Conservation (phyloP, 495 filamentous ascomycete species). For the Penicillium flavigenum region DNA sequence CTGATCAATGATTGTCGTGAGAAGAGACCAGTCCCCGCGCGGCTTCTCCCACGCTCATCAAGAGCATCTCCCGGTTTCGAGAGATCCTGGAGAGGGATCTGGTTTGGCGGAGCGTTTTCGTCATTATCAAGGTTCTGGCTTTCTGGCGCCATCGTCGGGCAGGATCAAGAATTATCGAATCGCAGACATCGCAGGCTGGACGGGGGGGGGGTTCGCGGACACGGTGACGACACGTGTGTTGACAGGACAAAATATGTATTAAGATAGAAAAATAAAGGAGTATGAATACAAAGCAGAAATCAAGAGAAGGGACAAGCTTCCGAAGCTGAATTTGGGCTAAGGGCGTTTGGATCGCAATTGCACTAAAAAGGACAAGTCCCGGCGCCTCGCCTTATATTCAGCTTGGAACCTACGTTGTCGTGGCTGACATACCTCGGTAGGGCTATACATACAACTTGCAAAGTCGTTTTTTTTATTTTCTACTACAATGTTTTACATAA, state of each 20-base stretch:
- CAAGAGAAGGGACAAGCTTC: neutral
- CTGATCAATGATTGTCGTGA: slow-evolving; percentile 41
- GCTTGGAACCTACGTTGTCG: neutral
- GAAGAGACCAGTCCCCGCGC: slow-evolving; percentile 35
- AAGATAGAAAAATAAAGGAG: slow-evolving; percentile 1
- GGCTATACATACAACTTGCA: neutral
- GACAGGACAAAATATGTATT: neutral
- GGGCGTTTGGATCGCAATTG: slow-evolving; percentile 10
- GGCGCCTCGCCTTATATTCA: slow-evolving; percentile 2
- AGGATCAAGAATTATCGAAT: slow-evolving; percentile 38
- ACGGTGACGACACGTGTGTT: slow-evolving; percentile 17
- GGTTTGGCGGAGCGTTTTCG: slow-evolving; percentile 49
- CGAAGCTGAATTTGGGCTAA: slow-evolving; percentile 1
- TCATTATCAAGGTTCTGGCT: slow-evolving; percentile 50
- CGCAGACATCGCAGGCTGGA: slow-evolving; percentile 44
- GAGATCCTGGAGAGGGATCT: slow-evolving; percentile 84
- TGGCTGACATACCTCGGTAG: neutral
- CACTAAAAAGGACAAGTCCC: slow-evolving; percentile 6
- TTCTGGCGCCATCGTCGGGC: slow-evolving; percentile 62
- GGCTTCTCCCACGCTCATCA: slow-evolving; percentile 32
- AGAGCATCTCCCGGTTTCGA: slow-evolving; percentile 50
- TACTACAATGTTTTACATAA: too few species aligned
- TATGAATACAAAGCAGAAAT: neutral
- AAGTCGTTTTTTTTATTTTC: too few species aligned
- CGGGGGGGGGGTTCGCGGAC: slow-evolving; percentile 2